Conservation (phyloP, 176 grass and related monocot genomes). For the Tillandsia fasciculata region DNA sequence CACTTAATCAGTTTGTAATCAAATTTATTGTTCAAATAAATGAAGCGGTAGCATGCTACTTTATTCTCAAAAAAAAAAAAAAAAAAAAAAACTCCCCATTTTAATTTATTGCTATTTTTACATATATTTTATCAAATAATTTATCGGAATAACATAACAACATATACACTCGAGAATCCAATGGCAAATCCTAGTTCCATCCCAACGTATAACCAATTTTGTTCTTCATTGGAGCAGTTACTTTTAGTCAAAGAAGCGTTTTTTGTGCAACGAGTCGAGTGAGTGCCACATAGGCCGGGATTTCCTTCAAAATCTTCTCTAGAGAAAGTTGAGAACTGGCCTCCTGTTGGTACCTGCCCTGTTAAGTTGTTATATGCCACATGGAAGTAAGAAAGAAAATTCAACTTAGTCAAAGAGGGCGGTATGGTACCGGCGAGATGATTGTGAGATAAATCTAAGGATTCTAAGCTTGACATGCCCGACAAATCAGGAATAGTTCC, state of each 20-base stretch:
- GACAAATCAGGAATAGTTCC: constrained; percentile 67
- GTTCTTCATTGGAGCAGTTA: too few relatives aligned
- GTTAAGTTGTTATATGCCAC: constrained; percentile 61
- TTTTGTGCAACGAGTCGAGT: constrained; percentile 9
- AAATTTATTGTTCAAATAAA: too few relatives aligned
- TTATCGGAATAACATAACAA: too few relatives aligned
- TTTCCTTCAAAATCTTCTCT: constrained; percentile 60
- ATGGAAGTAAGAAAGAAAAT: constrained; percentile 75
- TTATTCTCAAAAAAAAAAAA: too few relatives aligned
- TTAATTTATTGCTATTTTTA: too few relatives aligned
- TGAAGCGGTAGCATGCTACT: too few relatives aligned
- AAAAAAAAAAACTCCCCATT: too few relatives aligned
- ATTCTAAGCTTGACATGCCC: constrained; percentile 62
- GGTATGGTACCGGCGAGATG: constrained; percentile 81
- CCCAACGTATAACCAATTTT: too few relatives aligned
- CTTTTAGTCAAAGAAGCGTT: background rate
- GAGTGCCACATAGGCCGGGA: constrained; percentile 40
- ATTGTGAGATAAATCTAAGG: constrained; percentile 63
- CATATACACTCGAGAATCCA: too few relatives aligned
- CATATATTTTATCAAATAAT: too few relatives aligned
- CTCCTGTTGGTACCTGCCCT: constrained; percentile 59
- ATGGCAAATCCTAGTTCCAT: too few relatives aligned
- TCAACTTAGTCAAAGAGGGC: constrained; percentile 46
- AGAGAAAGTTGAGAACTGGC: constrained; percentile 70
- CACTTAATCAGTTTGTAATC: too few relatives aligned